Evolutionary conservation across 768 basidiomycete species (phyloP), one percentile per base, ranked within the genome.

Genomic region (Butyriboletus loyo): DNA sequence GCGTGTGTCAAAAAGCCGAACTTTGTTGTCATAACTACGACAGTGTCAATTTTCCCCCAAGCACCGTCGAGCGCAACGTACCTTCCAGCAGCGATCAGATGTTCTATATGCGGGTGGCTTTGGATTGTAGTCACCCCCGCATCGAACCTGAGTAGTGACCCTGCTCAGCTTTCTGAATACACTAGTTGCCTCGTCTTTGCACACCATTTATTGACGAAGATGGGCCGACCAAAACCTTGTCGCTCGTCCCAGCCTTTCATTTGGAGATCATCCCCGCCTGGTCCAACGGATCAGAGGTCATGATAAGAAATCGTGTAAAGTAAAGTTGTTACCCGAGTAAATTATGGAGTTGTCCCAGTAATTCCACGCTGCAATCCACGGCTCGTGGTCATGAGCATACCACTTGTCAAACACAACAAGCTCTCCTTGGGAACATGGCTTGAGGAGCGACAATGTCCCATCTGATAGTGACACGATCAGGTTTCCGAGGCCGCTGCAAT

Each of bases 51-150:
- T 34, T 49, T 7, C 9, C 17, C 27, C 14, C 7, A 22, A 37
- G 35, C 27, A 24, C 28, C 13, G 27, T 37, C 7, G 30, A 43
- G 39, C 19, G 32, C 13, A 34, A 54, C 74, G 54, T 56, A 93
- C 93, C 91, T 94, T 57, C 97, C 97, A 5, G 96, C 93, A 1
- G 94, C 94, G 21, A 98, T 64, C 1, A 93, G 66, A 67, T 96
- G 78, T 63, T 95, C 90, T 24, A 81, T 64, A 64, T 87, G 75
- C 1, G 90, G 92, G 63, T 93, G 86, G 41, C 80, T 84, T 64
- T 97, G 89, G 15, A 98, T 91, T 1, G 87, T 81, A 1, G 97
- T 99, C 8, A 99, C 83, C 1, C 97, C 97, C 5, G 89, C 94
- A 40, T 90, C 86, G 64, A 98, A 98, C 40, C 93, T 96, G 58